Percentiles rank a stretch among this genome's conserved stretches.
phyloP scores from a whole-genome alignment of 2,329 filamentous ascomycete genomes.

The Colletotrichum somersetense region DNA sequence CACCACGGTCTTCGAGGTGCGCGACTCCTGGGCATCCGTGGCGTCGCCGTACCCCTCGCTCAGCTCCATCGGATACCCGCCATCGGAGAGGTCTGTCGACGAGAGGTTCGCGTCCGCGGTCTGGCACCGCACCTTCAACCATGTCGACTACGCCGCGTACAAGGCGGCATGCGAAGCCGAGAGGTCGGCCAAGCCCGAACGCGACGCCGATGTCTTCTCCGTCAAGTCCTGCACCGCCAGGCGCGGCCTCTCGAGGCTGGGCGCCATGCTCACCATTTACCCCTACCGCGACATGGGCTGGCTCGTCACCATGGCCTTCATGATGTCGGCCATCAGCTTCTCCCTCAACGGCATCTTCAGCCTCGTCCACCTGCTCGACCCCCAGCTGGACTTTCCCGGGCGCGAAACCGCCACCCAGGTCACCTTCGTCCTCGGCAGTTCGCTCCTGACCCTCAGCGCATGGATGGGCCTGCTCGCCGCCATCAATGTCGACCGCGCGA shows the following conservation, averaged over 20 bases:
- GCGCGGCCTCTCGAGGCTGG: conserved; percentile 22
- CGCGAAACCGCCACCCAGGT: conserved; percentile 12
- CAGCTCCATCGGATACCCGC: conserved; percentile 33
- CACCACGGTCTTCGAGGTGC: conserved; percentile 11
- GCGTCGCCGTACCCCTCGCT: conserved; percentile 36
- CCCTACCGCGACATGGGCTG: conserved; percentile 39
- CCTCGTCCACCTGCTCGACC: conserved; percentile 12
- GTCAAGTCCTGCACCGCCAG: neutral
- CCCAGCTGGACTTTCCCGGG: conserved; percentile 14
- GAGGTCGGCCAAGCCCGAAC: conserved; percentile 28
- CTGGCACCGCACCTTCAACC: conserved; percentile 37
- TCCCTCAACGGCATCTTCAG: conserved; percentile 31
- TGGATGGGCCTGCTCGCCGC: conserved; percentile 33
- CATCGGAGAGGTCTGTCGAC: conserved; percentile 24
- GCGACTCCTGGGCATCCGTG: conserved; percentile 3
- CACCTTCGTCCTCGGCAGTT: conserved; percentile 21
- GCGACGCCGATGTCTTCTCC: conserved; percentile 24
- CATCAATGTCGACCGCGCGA: conserved; percentile 33
- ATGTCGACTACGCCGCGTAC: conserved; percentile 37
- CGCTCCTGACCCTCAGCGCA: conserved; percentile 20
- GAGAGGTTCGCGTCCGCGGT: conserved; percentile 30
- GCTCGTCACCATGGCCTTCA: conserved; percentile 35
- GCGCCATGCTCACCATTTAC: conserved; percentile 38
- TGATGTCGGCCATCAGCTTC: conserved; percentile 20
- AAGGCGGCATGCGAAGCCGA: conserved; percentile 38